Conservation (phyloP, 805 yeast species). For the Metschnikowia proteae region DNA sequence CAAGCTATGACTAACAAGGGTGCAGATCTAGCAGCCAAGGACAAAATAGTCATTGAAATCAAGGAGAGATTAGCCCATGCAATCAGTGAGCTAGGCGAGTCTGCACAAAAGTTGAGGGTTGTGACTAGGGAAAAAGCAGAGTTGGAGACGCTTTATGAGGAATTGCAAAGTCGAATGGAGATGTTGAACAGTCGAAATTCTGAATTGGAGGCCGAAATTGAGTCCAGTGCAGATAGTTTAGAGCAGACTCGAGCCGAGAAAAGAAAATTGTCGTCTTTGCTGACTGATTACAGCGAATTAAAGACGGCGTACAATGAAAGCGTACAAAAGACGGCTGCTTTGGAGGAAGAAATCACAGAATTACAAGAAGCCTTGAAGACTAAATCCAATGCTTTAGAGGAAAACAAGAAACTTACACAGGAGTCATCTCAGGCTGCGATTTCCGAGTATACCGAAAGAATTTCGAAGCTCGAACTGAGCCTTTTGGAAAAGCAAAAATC, state of each 20-base stretch:
- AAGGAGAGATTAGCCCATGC: conserved; percentile 17
- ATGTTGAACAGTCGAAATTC: conserved; percentile 1
- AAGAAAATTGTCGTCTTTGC: conserved; percentile 5
- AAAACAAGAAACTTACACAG: conserved; percentile 45
- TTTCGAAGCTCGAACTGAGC: conserved; percentile 12
- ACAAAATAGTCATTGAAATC: conserved; percentile 17
- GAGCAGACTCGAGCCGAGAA: conserved; percentile 8
- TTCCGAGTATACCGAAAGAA: conserved; percentile 11
- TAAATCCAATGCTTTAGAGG: conserved; percentile 30
- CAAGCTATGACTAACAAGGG: conserved; percentile 18
- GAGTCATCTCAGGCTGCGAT: conserved; percentile 49
- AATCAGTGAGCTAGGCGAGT: conserved; percentile 14
- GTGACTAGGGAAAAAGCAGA: conserved; percentile 12
- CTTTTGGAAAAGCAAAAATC: conserved; percentile 10
- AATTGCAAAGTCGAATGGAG: background rate
- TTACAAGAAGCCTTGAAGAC: conserved; percentile 7
- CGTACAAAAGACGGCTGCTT: conserved; percentile 1
- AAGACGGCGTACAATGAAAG: conserved; percentile 6
- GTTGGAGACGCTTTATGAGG: conserved; percentile 6
- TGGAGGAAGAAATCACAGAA: conserved; percentile 6
- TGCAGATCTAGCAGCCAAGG: conserved; percentile 18
- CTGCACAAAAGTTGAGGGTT: conserved; percentile 13
- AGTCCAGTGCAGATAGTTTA: background rate
- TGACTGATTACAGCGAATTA: conserved; percentile 5
- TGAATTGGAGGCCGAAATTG: conserved; percentile 7